phyloP scores from a whole-genome alignment of 129 eudicot species.

The carrot (Daucus carota) region DH1_v3.0 NC_030382.2:37052001-37052500 shows the following conservation, averaged over 20 bases:
- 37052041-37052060: conserved; percentile 34
- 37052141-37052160: conserved; percentile 72
- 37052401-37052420: conserved; percentile 86
- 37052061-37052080: conserved; percentile 23
- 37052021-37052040: conserved; percentile 45
- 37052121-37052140: conserved; percentile 76
- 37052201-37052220: conserved; percentile 47
- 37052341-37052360: not conserved
- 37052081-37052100: conserved; percentile 15
- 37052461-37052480: not conserved
- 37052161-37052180: conserved; percentile 58
- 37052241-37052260: conserved; percentile 17
- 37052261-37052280: conserved; percentile 18
- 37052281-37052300: conserved; percentile 13
- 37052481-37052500: conserved; percentile 34
- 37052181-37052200: conserved; percentile 18
- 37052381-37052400: conserved; percentile 47
- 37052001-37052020: conserved; percentile 21
- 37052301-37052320: not conserved
- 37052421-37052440: not conserved
- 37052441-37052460: not conserved
- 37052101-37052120: conserved; percentile 25
- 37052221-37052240: conserved; percentile 18
- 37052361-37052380: conserved; percentile 8
- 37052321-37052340: conserved; percentile 35